These are phyloP conservation scores for Rhizophlyctis rosea DNA, from an alignment of 192 early-diverging fungal genomes.

Conservation along the genomic window DNA sequence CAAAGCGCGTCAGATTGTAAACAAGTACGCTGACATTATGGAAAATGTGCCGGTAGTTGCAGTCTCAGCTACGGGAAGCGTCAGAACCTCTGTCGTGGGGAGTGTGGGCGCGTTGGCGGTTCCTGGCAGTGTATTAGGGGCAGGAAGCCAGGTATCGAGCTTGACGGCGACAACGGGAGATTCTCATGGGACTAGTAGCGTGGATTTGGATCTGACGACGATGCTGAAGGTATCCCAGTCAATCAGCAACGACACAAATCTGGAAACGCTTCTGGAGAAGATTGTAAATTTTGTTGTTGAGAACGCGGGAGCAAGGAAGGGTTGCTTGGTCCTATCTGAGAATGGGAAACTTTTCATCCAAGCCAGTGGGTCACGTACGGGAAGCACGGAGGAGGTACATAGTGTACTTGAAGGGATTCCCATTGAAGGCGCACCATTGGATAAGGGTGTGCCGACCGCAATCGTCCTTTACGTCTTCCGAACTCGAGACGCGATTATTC, in stretches of 20 bases:
- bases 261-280: conserved; percentile 41
- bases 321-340: conserved; percentile 34
- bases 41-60: too few species aligned
- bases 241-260: conserved; percentile 43
- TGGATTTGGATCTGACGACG: conserved; percentile 52
- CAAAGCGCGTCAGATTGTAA: conserved; percentile 26
- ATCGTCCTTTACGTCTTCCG: conserved; percentile 42
- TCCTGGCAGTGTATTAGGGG: not conserved
- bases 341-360: conserved; percentile 31
- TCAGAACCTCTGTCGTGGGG: not conserved
- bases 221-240: conserved; percentile 47
- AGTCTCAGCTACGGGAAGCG: too few species aligned
- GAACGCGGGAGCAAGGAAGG: conserved; percentile 48
- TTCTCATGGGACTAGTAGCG: conserved; percentile 11
- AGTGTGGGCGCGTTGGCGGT: not conserved
- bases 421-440: conserved; percentile 20
- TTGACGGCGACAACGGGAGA: not conserved
- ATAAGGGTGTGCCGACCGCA: conserved; percentile 32
- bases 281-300: conserved; percentile 45
- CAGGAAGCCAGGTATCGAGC: not conserved
- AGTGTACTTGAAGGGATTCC: conserved; percentile 29
- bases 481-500: conserved; percentile 38
- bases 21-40: conserved; percentile 16
- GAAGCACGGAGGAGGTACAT: conserved; percentile 27
- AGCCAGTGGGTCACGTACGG: conserved; percentile 31